Evolutionary conservation across 1,139 yeast genomes (phyloP).

Genomic region (Candida glucosophila): DNA sequence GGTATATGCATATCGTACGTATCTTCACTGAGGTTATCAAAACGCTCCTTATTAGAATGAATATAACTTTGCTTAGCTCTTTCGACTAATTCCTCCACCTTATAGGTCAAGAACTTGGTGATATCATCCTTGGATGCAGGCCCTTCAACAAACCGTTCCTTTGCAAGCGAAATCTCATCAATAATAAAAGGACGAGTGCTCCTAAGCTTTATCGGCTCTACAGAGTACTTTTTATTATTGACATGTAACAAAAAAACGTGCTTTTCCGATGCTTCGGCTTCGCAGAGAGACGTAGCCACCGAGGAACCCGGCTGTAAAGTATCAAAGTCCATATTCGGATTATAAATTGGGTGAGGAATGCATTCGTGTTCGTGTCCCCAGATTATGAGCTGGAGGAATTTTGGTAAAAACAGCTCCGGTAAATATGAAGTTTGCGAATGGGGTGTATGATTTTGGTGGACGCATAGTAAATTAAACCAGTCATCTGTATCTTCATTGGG

Average conservation of each 20-base stretch:
- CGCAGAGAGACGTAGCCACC: conserved; percentile 82
- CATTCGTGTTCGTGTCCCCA: conserved; percentile 99
- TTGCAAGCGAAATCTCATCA: conserved; percentile 50
- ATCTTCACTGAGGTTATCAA: too few relatives aligned
- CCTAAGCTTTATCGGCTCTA: conserved; percentile 59
- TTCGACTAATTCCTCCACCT: conserved; percentile 60
- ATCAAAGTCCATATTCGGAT: conserved; percentile 62
- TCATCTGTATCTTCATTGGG: conserved; percentile 52
- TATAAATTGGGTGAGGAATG: conserved; percentile 58
- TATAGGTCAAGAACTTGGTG: conserved; percentile 46
- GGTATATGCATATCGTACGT: too few relatives aligned
- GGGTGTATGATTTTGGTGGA: conserved; percentile 86
- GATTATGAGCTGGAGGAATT: conserved; percentile 67
- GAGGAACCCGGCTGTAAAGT: conserved; percentile 93
- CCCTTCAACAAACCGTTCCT: conserved; percentile 53
- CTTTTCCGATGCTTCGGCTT: conserved; percentile 75
- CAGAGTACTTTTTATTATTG: conserved; percentile 46
- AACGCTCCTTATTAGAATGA: too few relatives aligned
- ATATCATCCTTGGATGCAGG: conserved; percentile 57
- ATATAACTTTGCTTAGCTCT: conserved; percentile 48
- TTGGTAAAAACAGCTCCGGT: conserved; percentile 79
- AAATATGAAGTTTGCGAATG: conserved; percentile 75
- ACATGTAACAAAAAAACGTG: conserved; percentile 65
- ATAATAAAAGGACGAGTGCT: conserved; percentile 81
- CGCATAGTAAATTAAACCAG: conserved; percentile 81